phyloP scores from a whole-genome alignment of 257 asterid genomes.

The Paulownia fortunei region DNA sequence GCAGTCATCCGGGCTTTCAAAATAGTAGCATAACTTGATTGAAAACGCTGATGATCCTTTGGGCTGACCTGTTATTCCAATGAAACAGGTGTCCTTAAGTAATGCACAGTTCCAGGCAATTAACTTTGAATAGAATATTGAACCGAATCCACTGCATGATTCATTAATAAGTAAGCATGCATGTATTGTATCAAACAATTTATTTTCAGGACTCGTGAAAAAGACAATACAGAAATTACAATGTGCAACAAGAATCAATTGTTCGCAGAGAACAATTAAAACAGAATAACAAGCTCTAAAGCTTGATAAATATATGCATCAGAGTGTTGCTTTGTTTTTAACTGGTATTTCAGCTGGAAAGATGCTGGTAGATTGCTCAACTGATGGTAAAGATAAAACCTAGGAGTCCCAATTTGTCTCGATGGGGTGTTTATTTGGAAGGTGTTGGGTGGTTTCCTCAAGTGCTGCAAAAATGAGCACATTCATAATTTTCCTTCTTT shows the following conservation, averaged over 20 bases:
- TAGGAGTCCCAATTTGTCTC: not conserved
- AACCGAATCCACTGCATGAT: not conserved
- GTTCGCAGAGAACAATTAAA: not conserved
- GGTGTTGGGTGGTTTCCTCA: too few species aligned
- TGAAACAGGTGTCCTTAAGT: too few species aligned
- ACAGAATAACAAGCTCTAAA: too few species aligned
- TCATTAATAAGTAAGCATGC: not conserved
- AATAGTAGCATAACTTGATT: constrained; percentile 83
- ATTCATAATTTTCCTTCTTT: not conserved
- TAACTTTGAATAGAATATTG: too few species aligned
- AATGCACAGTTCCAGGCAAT: too few species aligned
- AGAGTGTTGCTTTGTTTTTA: too few species aligned
- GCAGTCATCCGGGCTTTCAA: constrained; percentile 88
- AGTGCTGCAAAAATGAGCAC: not conserved
- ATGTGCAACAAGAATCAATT: not conserved
- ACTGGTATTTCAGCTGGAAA: not conserved
- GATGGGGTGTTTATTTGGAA: not conserved
- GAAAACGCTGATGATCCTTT: constrained; percentile 84
- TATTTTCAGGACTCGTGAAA: not conserved
- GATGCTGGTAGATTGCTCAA: not conserved
- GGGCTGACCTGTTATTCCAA: constrained; percentile 64
- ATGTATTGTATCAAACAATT: not conserved
- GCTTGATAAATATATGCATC: not conserved
- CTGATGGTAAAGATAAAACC: constrained; percentile 3
- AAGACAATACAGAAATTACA: not conserved